Conservation (phyloP, 2,329 filamentous ascomycete genomes). For the Aspergillus hortae region DNA sequence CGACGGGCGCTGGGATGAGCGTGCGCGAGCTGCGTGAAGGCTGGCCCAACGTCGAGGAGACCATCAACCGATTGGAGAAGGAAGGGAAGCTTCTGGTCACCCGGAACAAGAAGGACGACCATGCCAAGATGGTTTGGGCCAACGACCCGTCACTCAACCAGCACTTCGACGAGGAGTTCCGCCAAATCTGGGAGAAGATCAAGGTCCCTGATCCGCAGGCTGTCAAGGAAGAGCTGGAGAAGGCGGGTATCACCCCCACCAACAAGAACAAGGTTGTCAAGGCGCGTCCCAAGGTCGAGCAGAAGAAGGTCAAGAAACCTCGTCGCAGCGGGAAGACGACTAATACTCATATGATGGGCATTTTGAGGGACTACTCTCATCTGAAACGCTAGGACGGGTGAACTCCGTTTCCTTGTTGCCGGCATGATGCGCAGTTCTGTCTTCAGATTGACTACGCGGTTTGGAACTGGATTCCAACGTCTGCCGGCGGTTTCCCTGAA, state of each 20-base stretch:
- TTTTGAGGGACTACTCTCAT: conserved; percentile 70
- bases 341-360: conserved; percentile 79
- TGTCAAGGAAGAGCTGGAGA: conserved; percentile 71
- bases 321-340: conserved; percentile 75
- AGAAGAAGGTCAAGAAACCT: conserved; percentile 72
- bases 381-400: conserved; percentile 29
- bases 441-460: neutral
- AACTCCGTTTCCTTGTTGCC: neutral
- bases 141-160: conserved; percentile 78
- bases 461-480: neutral
- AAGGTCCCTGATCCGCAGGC: conserved; percentile 72
- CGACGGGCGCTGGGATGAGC: conserved; percentile 72
- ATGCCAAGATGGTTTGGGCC: conserved; percentile 81
- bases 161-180: conserved; percentile 76
- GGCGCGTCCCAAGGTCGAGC: conserved; percentile 51
- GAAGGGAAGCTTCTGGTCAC: conserved; percentile 80
- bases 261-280: conserved; percentile 71
- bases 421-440: neutral
- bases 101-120: conserved; percentile 87
- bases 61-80: conserved; percentile 72
- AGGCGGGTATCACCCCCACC: conserved; percentile 77
- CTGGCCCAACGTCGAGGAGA: conserved; percentile 79
- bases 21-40: conserved; percentile 95
- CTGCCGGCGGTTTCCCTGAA: neutral
- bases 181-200: conserved; percentile 76